Evolutionary conservation across 192 early-diverging fungal species (phyloP).

Genomic region (Entophlyctis helioformis): DNA sequence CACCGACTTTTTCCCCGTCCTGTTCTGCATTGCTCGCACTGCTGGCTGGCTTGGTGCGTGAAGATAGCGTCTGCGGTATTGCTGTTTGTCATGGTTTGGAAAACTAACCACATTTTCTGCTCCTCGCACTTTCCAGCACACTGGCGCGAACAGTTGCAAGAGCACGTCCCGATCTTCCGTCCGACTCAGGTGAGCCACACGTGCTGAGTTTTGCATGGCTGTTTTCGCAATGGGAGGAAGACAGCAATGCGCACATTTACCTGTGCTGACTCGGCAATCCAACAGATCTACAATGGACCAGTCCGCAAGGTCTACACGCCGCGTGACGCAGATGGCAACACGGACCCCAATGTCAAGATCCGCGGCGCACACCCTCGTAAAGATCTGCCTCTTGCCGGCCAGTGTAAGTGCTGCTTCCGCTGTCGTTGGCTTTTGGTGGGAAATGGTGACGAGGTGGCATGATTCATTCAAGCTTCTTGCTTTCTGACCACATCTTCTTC

Average conservation of each 20-base stretch:
- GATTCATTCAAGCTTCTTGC: conserved; percentile 19
- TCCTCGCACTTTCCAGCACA: conserved; percentile 22
- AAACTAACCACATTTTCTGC: neutral
- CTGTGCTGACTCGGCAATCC: neutral
- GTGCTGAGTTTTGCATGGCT: neutral
- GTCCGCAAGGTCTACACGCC: neutral
- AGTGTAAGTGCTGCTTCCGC: neutral
- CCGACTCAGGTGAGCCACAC: conserved; percentile 34
- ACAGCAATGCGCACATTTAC: neutral
- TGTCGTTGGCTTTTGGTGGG: neutral
- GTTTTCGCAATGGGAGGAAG: neutral
- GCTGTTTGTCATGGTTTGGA: too few species aligned
- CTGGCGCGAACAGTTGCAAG: conserved; percentile 46
- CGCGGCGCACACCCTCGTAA: neutral
- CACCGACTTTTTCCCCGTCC: conserved; percentile 51
- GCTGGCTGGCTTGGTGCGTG: conserved; percentile 31
- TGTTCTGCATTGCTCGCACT: conserved; percentile 34
- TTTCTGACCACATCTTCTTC: conserved; percentile 17
- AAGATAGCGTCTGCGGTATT: neutral
- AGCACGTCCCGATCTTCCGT: conserved; percentile 46
- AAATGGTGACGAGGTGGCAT: too few species aligned
- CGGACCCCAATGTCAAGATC: neutral
- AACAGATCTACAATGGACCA: conserved; percentile 9
- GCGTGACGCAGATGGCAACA: neutral
- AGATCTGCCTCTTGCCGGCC: neutral